phyloP scores from a whole-genome alignment of 2,329 filamentous ascomycete genomes.

The Xylaria multiplex region DNA sequence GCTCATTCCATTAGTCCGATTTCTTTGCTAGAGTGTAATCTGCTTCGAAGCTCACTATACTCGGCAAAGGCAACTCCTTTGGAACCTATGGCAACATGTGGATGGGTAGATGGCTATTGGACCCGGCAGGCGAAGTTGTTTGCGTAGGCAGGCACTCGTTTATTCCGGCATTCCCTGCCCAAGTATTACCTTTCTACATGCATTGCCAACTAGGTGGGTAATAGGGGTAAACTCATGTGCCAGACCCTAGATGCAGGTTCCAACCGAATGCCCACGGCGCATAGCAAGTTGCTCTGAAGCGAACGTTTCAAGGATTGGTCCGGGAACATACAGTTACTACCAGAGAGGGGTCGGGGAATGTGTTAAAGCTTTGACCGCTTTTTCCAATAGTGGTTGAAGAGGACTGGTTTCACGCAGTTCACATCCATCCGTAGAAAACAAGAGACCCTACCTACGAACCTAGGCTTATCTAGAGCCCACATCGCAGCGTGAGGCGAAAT shows the following conservation, averaged over 20 bases:
- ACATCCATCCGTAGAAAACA: not conserved
- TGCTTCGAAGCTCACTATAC: not conserved
- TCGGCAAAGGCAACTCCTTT: not conserved
- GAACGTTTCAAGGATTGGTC: not conserved
- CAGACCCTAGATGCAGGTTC: not conserved
- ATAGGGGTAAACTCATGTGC: not conserved
- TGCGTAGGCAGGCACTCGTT: not conserved
- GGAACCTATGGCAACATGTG: not conserved
- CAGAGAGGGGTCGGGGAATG: not conserved
- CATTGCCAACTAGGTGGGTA: not conserved
- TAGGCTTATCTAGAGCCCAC: not conserved
- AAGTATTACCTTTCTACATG: not conserved
- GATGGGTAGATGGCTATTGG: not conserved
- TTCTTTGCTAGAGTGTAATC: not conserved
- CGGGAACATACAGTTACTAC: not conserved
- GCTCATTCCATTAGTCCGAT: not conserved
- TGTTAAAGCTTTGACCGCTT: not conserved
- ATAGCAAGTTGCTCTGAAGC: not conserved
- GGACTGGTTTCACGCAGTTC: not conserved
- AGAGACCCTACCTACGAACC: not conserved
- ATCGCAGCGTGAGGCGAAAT: not conserved
- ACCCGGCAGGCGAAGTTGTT: not conserved
- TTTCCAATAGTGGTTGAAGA: not conserved
- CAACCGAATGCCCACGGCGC: not conserved
- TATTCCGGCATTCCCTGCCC: constrained; percentile 1